Evolutionary conservation across 2,329 filamentous ascomycete genomes (phyloP).

Genomic region (Calonectria honghensis): DNA sequence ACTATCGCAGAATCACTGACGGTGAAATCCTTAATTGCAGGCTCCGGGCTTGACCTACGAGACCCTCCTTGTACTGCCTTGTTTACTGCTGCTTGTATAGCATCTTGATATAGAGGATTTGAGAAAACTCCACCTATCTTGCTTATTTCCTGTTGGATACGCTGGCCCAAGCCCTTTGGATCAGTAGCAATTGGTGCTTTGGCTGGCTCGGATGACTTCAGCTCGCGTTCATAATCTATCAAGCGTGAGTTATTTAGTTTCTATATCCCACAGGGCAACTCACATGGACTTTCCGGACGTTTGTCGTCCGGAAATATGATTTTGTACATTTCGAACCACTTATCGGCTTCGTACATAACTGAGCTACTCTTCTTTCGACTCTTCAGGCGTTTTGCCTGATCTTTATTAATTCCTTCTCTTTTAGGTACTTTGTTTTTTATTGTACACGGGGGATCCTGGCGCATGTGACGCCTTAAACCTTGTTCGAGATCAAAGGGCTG

Average conservation of each 20-base stretch:
- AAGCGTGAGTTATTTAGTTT: neutral
- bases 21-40: neutral
- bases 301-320: neutral
- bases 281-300: slow-evolving; percentile 1
- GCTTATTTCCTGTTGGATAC: neutral
- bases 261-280: neutral
- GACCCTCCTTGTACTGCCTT: neutral
- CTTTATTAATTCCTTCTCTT: neutral
- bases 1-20: too few species aligned
- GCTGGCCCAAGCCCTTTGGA: neutral
- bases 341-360: neutral
- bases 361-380: neutral
- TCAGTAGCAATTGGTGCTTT: neutral
- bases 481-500: neutral
- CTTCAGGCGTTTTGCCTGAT: neutral
- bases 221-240: neutral
- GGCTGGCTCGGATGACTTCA: neutral
- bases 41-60: neutral
- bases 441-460: neutral
- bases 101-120: neutral
- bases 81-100: neutral
- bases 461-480: neutral
- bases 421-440: neutral
- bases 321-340: slow-evolving; percentile 18
- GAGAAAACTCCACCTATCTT: neutral